Evolutionary conservation across 371 early-diverging fungal species (phyloP).

Genomic region (Actinomortierella ambigua): DNA sequence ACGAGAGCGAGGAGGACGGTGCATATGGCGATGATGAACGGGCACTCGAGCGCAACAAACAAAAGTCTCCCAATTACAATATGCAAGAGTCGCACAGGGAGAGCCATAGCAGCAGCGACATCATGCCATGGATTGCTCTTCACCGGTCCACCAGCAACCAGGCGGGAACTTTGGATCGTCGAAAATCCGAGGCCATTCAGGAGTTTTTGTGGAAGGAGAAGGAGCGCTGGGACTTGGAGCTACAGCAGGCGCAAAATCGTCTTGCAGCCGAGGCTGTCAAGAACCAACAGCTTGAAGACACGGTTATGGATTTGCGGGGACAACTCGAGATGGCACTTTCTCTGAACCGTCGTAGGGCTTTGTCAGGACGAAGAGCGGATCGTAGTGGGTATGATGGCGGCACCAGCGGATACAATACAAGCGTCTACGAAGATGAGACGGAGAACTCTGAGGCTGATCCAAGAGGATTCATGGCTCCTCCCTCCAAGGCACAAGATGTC

Average conservation of each 20-base stretch:
- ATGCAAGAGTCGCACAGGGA: too few relatives aligned
- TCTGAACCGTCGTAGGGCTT: constrained; percentile 1
- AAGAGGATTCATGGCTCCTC: too few relatives aligned
- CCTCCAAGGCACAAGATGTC: too few relatives aligned
- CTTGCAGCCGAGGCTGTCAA: constrained; percentile 29
- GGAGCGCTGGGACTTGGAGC: constrained; percentile 40
- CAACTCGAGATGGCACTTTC: constrained; percentile 35
- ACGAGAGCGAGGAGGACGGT: not conserved
- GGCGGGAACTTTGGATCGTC: constrained; percentile 24
- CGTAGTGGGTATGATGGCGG: too few relatives aligned
- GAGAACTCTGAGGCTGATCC: too few relatives aligned
- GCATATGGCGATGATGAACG: not conserved
- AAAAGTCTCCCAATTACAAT: too few relatives aligned
- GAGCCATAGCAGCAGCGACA: not conserved
- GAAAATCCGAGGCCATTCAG: constrained; percentile 22
- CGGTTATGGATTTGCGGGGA: constrained; percentile 33
- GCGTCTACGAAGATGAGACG: too few relatives aligned
- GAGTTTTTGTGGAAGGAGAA: constrained; percentile 38
- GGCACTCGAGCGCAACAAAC: not conserved
- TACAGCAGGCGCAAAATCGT: constrained; percentile 32
- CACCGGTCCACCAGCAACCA: constrained; percentile 25
- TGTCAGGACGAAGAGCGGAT: too few relatives aligned
- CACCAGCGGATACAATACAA: too few relatives aligned
- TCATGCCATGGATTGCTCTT: constrained; percentile 8
- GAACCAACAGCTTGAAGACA: constrained; percentile 38